A percentile compares a stretch with the other conserved stretches of the same genome.
Conservation (phyloP, 768 basidiomycete species). For the Phlebiopsis flavidoalba region DNA sequence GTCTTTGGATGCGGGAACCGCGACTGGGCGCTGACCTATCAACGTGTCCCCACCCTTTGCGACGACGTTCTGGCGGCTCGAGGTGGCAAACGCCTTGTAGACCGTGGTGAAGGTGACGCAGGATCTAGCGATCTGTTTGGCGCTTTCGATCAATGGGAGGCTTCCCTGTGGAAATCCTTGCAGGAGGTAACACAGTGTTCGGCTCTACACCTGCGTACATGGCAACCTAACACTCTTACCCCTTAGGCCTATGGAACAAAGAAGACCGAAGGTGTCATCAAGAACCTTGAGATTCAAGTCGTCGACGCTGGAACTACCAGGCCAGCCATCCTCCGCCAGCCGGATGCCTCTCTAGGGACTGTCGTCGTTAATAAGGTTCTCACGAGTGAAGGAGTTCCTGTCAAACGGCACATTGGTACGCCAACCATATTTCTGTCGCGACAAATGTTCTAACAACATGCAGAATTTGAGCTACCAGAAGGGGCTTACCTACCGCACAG, state of each 20-base stretch:
- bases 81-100: conserved; percentile 33
- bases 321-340: conserved; percentile 32
- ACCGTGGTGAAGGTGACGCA: conserved; percentile 39
- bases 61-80: conserved; percentile 29
- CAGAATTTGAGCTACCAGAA: conserved; percentile 38
- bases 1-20: conserved; percentile 47
- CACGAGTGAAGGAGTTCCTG: conserved; percentile 26
- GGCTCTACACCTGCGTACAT: not conserved
- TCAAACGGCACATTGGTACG: conserved; percentile 35
- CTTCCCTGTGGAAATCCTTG: conserved; percentile 31
- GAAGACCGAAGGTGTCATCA: not conserved
- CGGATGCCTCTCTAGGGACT: conserved; percentile 32
- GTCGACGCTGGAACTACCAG: conserved; percentile 30
- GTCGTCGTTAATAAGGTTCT: conserved; percentile 33
- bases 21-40: conserved; percentile 46
- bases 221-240: not conserved
- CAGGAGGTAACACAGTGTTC: conserved; percentile 23
- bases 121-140: conserved; percentile 37
- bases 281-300: conserved; percentile 25
- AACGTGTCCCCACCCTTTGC: conserved; percentile 37
- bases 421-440: not conserved
- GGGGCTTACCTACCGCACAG: conserved; percentile 32
- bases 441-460: not conserved
- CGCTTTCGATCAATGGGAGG: conserved; percentile 39
- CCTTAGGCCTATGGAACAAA: conserved; percentile 2